These are phyloP conservation scores for Dunaliella primolecta DNA, from an alignment of 139 green algal genomes.

Conservation along the genomic window DNA sequence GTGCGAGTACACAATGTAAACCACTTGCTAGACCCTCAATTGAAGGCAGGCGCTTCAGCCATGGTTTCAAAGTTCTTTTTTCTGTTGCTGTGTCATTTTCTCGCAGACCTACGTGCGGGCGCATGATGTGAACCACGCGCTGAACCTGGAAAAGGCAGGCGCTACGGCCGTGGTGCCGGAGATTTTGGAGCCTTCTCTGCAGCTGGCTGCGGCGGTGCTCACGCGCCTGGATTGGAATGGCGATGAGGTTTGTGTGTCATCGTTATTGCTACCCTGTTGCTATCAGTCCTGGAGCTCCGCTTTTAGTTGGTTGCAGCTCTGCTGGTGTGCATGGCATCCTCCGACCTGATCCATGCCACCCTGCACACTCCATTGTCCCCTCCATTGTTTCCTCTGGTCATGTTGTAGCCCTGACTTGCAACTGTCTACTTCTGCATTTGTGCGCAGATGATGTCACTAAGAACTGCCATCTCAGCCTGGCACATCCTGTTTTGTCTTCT, in stretches of 20 bases:
- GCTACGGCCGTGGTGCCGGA: conserved; percentile 67
- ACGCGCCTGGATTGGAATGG: conserved; percentile 72
- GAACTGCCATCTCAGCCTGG: too few relatives aligned
- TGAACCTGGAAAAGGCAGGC: conserved; percentile 89
- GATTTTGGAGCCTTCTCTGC: conserved; percentile 92
- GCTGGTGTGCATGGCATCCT: conserved; percentile 10
- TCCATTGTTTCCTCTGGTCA: neutral
- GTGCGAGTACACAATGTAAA: too few relatives aligned
- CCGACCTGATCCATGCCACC: conserved; percentile 3
- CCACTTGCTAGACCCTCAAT: too few relatives aligned
- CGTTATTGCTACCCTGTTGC: too few relatives aligned
- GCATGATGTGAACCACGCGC: conserved; percentile 88
- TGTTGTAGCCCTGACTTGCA: too few relatives aligned
- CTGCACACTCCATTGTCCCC: neutral
- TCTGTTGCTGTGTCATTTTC: neutral
- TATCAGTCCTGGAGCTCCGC: too few relatives aligned
- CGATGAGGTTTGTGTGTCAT: conserved; percentile 64
- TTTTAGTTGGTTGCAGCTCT: too few relatives aligned
- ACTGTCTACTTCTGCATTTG: too few relatives aligned
- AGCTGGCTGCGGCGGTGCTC: conserved; percentile 91
- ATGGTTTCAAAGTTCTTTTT: too few relatives aligned
- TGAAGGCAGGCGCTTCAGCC: too few relatives aligned
- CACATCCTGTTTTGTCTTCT: too few relatives aligned
- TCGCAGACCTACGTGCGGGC: conserved; percentile 95
- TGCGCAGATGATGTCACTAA: too few relatives aligned